Evolutionary conservation across 192 early-diverging fungal species (phyloP), one percentile per base, ranked within the genome.

Genomic region (Neocallimastix lanati): DNA sequence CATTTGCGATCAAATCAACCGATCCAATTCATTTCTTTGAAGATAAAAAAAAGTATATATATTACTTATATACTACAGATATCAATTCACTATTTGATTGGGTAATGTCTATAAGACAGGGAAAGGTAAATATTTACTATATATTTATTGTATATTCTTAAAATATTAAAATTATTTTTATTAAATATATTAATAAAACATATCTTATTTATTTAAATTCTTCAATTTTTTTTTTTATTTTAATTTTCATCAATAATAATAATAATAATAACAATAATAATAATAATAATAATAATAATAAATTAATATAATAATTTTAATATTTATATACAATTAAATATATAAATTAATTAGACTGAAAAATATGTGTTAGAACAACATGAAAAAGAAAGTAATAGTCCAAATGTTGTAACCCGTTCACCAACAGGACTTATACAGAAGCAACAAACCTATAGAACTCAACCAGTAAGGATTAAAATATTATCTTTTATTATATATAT

Each of bases 1-100:
- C 90, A 38, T 95, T 97, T 88, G 93, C 91, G 0, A 85, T 97
- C 14, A 92, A 94, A 84, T 93, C 94, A 1, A 92, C 93, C 77
- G 88, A 93, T 82, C 90, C 86, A 81, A 84, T 92, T 29, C 86
- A 89, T 29, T 88, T 92, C 81, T 96, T 94, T 86, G 93, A 96
- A 82, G 93, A 92, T 82, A 90, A 94, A 77, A 86, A 90, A 29
- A 95, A 97, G 82, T 96, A 95, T 78, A 87, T 93, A 35, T 87
- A 90, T 76, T 92, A 87, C 81, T 79, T 94, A n/a, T 91, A 92
- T 79, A 88, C 89, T 0, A 92, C 93, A 12, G 84, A 86, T 67
- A 80, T 87, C 25, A 92, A 91, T 27, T 87, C 88, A 27, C 83
- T 93, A 77, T 87, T 87, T 78, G 91, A 93, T 82, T 94, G 93